These are phyloP conservation scores for Eucalyptus curtisii DNA, from an alignment of 345 rosid genomes.

Conservation along the genomic window DNA sequence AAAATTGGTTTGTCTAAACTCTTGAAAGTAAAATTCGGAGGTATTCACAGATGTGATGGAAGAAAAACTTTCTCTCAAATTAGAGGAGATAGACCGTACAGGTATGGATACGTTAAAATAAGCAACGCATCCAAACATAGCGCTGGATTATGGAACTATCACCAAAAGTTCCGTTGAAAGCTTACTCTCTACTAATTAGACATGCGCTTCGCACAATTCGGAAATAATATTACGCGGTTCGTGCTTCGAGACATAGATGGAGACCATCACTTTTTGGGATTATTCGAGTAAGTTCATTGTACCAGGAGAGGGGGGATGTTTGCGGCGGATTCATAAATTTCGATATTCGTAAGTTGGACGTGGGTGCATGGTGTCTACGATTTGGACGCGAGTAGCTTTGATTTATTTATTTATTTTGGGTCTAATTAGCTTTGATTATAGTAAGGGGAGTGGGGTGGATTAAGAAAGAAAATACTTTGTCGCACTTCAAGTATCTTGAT, in stretches of 20 bases:
- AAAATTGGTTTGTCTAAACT: fast-evolving
- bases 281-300: background rate
- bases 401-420: too few relatives aligned
- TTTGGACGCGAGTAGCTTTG: background rate
- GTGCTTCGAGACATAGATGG: background rate
- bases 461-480: background rate
- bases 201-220: too few relatives aligned
- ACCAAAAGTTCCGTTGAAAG: fast-evolving
- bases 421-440: background rate
- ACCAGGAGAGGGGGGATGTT: background rate
- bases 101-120: too few relatives aligned
- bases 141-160: fast-evolving
- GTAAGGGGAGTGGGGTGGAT: background rate
- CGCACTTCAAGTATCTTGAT: background rate
- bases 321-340: background rate
- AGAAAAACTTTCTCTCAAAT: too few relatives aligned
- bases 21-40: too few relatives aligned
- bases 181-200: too few relatives aligned
- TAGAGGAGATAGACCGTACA: fast-evolving
- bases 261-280: background rate
- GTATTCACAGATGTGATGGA: fast-evolving
- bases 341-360: background rate
- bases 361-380: background rate
- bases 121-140: fast-evolving
- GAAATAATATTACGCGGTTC: background rate